Percentiles rank a stretch among this genome's conserved stretches.
phyloP scores from a whole-genome alignment of 2,329 filamentous ascomycete genomes.

The Colletotrichum abscissum region DNA sequence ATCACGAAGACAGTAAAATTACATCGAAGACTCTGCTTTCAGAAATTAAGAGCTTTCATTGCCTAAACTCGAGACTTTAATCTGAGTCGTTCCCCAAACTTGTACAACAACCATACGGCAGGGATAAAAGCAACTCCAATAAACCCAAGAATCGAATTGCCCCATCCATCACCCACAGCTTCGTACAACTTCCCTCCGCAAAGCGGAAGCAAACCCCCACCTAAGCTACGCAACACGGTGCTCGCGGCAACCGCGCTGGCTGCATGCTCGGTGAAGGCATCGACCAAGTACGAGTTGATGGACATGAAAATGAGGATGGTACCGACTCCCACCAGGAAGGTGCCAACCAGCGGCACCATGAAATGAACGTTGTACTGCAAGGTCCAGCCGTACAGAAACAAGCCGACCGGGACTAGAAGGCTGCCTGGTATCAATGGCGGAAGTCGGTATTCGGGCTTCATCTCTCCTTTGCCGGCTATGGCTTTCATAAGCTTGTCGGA shows the following conservation, averaged over 20 bases:
- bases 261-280: slow-evolving; percentile 66
- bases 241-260: slow-evolving; percentile 74
- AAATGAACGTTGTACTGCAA: slow-evolving; percentile 63
- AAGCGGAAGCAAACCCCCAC: slow-evolving; percentile 64
- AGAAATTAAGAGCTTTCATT: too few relatives aligned
- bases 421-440: slow-evolving; percentile 37
- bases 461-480: slow-evolving; percentile 28
- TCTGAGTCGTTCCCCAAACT: too few relatives aligned
- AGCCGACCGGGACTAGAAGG: slow-evolving; percentile 49
- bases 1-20: too few relatives aligned
- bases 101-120: too few relatives aligned
- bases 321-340: slow-evolving; percentile 61
- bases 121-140: slow-evolving; percentile 58
- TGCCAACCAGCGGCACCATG: slow-evolving; percentile 71
- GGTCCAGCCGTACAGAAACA: slow-evolving; percentile 70
- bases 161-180: slow-evolving; percentile 65
- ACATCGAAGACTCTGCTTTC: too few relatives aligned
- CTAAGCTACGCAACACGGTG: slow-evolving; percentile 62
- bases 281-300: slow-evolving; percentile 60
- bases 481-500: slow-evolving; percentile 20
- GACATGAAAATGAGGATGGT: slow-evolving; percentile 16
- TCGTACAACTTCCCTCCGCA: slow-evolving; percentile 62
- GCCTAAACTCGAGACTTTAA: too few relatives aligned
- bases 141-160: slow-evolving; percentile 55
- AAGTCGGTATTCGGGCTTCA: slow-evolving; percentile 39